phyloP scores from a whole-genome alignment of 2,329 filamentous ascomycete genomes.

The Elsinoe australis region DNA sequence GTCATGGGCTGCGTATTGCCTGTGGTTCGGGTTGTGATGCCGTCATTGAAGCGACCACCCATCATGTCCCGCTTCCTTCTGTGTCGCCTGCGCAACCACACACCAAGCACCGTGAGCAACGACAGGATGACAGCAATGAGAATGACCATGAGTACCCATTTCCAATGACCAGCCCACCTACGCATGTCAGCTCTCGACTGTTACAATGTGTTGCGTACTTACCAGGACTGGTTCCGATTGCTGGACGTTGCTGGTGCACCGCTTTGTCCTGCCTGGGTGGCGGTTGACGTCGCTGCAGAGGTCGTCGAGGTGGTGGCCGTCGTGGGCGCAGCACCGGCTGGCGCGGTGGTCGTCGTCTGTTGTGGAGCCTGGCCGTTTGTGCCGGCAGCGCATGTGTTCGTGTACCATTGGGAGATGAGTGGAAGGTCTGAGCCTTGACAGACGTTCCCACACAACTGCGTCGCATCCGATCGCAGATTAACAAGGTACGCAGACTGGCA shows the following conservation, averaged over 20 bases:
- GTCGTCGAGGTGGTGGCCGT: not conserved
- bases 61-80: conserved; percentile 56
- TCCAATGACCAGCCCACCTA: conserved; percentile 63
- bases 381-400: conserved; percentile 51
- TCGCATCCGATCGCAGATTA: conserved; percentile 49
- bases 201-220: conserved; percentile 11
- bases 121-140: conserved; percentile 63
- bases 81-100: conserved; percentile 66
- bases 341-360: conserved; percentile 18
- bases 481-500: conserved; percentile 57
- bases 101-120: conserved; percentile 58
- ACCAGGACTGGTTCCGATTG: conserved; percentile 21
- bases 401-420: conserved; percentile 64
- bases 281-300: not conserved
- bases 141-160: conserved; percentile 77
- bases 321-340: conserved; percentile 12
- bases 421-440: conserved; percentile 43
- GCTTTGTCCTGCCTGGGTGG: conserved; percentile 17
- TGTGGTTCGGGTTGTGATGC: conserved; percentile 29
- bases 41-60: conserved; percentile 30
- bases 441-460: conserved; percentile 54
- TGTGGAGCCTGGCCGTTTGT: conserved; percentile 32
- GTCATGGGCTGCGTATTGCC: conserved; percentile 1
- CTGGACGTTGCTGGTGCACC: conserved; percentile 21
- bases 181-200: not conserved